Conservation (phyloP, 108 stramenopile genomes). For the Cyclotella distinguenda region DNA sequence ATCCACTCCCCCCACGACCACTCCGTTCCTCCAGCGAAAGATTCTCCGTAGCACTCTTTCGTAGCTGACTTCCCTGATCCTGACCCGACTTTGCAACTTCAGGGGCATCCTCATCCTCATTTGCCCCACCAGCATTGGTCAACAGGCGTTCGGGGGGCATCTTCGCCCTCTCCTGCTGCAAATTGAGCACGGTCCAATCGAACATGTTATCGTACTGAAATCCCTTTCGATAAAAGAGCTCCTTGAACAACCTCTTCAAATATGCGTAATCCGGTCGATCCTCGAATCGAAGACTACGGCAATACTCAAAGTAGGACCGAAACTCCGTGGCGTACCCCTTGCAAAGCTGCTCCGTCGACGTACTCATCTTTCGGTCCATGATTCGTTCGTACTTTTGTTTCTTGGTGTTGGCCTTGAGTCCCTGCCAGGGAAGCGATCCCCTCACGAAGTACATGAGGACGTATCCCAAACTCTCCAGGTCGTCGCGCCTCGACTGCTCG, state of each 20-base stretch:
- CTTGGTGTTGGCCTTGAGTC: constrained; percentile 99
- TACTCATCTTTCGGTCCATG: constrained; percentile 99
- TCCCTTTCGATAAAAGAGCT: constrained; percentile 96
- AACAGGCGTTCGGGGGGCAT: constrained; percentile 70
- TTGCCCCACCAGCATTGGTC: constrained; percentile 26
- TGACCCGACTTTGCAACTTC: not conserved
- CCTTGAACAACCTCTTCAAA: constrained; percentile 96
- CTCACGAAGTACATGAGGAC: constrained; percentile 99
- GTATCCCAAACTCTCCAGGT: constrained; percentile 98
- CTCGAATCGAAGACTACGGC: constrained; percentile 96
- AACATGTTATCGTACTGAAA: constrained; percentile 99
- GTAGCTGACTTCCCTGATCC: too few relatives aligned
- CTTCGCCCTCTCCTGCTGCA: constrained; percentile 87
- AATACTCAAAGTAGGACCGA: constrained; percentile 99
- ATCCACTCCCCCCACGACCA: constrained; percentile 40
- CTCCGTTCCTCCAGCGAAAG: constrained; percentile 16
- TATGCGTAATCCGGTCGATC: constrained; percentile 99
- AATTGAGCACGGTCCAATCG: constrained; percentile 98
- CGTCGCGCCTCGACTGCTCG: constrained; percentile 96
- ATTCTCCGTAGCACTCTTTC: constrained; percentile 37
- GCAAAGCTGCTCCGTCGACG: constrained; percentile 97
- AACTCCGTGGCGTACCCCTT: constrained; percentile 99
- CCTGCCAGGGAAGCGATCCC: constrained; percentile 99
- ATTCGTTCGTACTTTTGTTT: constrained; percentile 99
- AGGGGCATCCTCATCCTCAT: constrained; percentile 1